Evolutionary conservation across 2,329 filamentous ascomycete species (phyloP).

Genomic region (Furcasterigmium sp.): DNA sequence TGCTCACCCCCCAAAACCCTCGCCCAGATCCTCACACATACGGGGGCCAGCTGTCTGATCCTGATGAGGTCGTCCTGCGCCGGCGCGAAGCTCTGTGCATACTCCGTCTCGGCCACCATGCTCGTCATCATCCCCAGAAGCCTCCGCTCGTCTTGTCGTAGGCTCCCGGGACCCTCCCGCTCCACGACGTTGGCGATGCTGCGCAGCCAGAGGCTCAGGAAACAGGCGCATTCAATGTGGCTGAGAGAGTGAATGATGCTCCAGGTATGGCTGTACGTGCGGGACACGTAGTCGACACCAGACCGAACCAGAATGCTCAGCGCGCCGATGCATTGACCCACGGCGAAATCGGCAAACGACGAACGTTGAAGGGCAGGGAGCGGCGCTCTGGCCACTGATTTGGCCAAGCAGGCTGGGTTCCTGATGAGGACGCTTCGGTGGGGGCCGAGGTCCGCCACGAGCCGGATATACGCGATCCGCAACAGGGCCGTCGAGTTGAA

Average conservation of each 20-base stretch:
- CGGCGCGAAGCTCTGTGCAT: background rate
- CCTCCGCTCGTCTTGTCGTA: background rate
- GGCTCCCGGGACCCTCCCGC: constrained; percentile 1
- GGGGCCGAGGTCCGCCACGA: background rate
- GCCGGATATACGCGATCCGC: background rate
- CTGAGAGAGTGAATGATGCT: constrained; percentile 49
- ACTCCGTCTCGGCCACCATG: background rate
- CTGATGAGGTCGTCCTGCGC: constrained; percentile 1
- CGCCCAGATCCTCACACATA: constrained; percentile 21
- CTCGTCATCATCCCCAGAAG: background rate
- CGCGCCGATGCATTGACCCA: constrained; percentile 46
- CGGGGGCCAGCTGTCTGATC: constrained; percentile 14
- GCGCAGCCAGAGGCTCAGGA: constrained; percentile 36
- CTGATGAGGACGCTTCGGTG: constrained; percentile 40
- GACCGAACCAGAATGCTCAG: constrained; percentile 47
- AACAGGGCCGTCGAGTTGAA: constrained; percentile 28
- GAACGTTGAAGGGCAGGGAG: constrained; percentile 23
- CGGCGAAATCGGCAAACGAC: constrained; percentile 39
- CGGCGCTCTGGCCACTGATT: constrained; percentile 24
- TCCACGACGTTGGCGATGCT: constrained; percentile 10
- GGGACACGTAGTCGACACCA: constrained; percentile 46
- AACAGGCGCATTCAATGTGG: constrained; percentile 43
- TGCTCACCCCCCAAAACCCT: constrained; percentile 21
- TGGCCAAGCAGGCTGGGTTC: constrained; percentile 38
- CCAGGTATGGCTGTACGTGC: constrained; percentile 49